These are phyloP conservation scores for Lodderomyces elongisporus DNA, from an alignment of 1,139 yeast species.

Conservation along the genomic window DNA sequence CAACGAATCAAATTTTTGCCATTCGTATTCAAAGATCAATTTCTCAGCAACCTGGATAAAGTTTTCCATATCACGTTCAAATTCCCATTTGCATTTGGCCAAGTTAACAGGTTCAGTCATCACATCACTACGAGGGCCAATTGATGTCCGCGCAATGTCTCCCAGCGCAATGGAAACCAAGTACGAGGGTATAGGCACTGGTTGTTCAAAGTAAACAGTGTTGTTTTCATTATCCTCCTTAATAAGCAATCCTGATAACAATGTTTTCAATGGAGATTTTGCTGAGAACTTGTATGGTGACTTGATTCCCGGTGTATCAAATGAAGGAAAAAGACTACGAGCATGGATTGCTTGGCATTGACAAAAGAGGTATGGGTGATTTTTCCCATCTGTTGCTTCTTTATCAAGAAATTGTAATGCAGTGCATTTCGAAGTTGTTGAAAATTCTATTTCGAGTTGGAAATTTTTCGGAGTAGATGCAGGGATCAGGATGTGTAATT, in stretches of 20 bases:
- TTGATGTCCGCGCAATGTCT: conserved; percentile 23
- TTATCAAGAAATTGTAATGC: conserved; percentile 36
- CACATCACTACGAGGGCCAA: conserved; percentile 33
- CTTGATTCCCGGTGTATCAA: conserved; percentile 40
- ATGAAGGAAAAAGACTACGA: conserved; percentile 39
- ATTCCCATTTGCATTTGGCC: conserved; percentile 31
- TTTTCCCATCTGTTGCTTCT: conserved; percentile 26
- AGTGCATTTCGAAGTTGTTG: conserved; percentile 33
- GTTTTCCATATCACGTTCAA: conserved; percentile 33
- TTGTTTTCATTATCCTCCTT: conserved; percentile 5
- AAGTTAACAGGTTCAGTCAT: conserved; percentile 26
- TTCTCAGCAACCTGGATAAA: conserved; percentile 31
- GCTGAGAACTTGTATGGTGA: conserved; percentile 27
- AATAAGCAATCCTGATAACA: conserved; percentile 36
- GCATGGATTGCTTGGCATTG: conserved; percentile 45
- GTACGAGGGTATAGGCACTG: conserved; percentile 34
- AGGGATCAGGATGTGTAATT: conserved; percentile 21
- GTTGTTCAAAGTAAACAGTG: conserved; percentile 25
- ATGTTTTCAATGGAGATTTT: conserved; percentile 26
- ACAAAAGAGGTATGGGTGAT: conserved; percentile 31
- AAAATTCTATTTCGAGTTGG: conserved; percentile 17
- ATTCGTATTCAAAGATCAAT: conserved; percentile 30
- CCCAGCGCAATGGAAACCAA: conserved; percentile 35
- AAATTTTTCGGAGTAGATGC: conserved; percentile 11
- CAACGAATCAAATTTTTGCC: conserved; percentile 30